Conservation (phyloP, 371 early-diverging fungal genomes). For the Haplosporangium sp. region DNA sequence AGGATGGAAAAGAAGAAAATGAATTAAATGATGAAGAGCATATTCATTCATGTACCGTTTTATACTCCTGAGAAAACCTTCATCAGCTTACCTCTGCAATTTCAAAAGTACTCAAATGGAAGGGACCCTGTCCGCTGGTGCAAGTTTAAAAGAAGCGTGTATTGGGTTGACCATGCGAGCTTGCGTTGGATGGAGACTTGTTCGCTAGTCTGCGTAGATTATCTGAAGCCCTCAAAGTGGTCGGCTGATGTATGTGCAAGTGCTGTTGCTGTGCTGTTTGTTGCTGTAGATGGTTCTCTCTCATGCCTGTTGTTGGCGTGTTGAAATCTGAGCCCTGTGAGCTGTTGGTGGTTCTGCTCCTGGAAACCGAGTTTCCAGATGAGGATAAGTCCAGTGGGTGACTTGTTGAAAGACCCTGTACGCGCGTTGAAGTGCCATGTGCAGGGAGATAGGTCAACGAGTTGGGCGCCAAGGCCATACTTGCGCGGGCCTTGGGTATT, state of each 20-base stretch:
- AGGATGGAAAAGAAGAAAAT: neutral
- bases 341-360: neutral
- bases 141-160: neutral
- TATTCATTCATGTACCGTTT: too few relatives aligned
- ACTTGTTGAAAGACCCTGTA: neutral
- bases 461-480: constrained; percentile 40
- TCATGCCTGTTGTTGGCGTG: neutral
- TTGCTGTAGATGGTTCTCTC: neutral
- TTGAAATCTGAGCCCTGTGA: too few relatives aligned
- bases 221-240: constrained; percentile 20
- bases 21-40: neutral
- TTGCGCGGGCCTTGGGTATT: constrained; percentile 39
- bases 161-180: neutral
- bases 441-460: constrained; percentile 7
- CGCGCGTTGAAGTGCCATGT: constrained; percentile 3
- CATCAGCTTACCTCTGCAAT: too few relatives aligned
- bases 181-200: constrained; percentile 1
- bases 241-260: constrained; percentile 1
- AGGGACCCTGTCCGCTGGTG: too few relatives aligned
- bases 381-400: too few relatives aligned
- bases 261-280: neutral
- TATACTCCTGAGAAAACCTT: too few relatives aligned
- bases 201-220: constrained; percentile 29
- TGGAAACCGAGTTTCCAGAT: neutral
- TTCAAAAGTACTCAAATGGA: too few relatives aligned